Conservation (phyloP, 805 yeast genomes). For the Yamadazyma olivae region DNA sequence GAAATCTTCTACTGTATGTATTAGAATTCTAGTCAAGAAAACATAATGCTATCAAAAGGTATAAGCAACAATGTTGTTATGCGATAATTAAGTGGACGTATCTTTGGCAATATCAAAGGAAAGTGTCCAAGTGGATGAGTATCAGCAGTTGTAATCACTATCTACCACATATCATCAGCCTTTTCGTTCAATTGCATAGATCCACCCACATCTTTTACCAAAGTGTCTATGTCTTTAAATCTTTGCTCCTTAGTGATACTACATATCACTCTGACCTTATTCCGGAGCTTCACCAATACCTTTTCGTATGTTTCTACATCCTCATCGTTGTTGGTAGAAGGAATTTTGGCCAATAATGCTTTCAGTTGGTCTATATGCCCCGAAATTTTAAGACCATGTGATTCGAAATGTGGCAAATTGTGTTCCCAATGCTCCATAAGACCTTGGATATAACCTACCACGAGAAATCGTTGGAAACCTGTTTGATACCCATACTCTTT, state of each 20-base stretch:
- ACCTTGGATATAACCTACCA: conserved; percentile 68
- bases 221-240: conserved; percentile 25
- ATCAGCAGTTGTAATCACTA: too few relatives aligned
- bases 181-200: conserved; percentile 32
- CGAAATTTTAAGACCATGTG: neutral
- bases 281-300: conserved; percentile 51
- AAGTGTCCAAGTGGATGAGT: too few relatives aligned
- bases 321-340: conserved; percentile 44
- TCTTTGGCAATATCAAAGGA: too few relatives aligned
- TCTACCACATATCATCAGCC: conserved; percentile 42
- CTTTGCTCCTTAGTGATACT: conserved; percentile 28
- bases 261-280: conserved; percentile 56
- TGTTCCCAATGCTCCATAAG: conserved; percentile 39
- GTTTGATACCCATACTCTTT: conserved; percentile 81
- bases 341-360: conserved; percentile 21
- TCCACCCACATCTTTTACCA: conserved; percentile 39
- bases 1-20: too few relatives aligned
- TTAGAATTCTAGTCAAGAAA: too few relatives aligned
- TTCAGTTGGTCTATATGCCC: conserved; percentile 25
- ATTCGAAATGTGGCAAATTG: neutral
- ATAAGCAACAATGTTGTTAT: too few relatives aligned
- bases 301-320: conserved; percentile 57
- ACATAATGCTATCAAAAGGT: too few relatives aligned
- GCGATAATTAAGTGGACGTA: too few relatives aligned
- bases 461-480: conserved; percentile 65